These are phyloP conservation scores for Colletotrichum karsti DNA, from an alignment of 2,329 filamentous ascomycete genomes.

Conservation along the genomic window DNA sequence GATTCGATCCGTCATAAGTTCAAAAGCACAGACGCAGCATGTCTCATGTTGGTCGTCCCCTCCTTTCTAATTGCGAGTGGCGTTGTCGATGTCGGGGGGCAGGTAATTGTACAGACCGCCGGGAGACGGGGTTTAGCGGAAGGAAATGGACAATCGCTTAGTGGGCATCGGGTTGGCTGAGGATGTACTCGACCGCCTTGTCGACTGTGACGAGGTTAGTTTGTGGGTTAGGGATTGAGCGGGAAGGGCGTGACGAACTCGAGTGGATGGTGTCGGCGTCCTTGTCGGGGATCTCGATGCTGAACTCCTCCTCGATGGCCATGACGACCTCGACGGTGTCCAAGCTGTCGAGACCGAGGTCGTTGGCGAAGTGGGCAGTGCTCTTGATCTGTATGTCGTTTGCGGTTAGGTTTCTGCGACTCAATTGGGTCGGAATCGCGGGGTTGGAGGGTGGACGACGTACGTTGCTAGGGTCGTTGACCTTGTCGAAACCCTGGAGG, in stretches of 20 bases:
- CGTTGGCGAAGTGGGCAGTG: constrained; percentile 92
- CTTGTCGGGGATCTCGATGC: constrained; percentile 98
- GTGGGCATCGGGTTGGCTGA: constrained; percentile 90
- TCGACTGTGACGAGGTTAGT: constrained; percentile 68
- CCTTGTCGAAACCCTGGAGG: constrained; percentile 97
- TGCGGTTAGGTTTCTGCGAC: not conserved
- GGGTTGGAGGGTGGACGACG: constrained; percentile 34
- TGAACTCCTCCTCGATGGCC: constrained; percentile 95
- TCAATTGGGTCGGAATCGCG: not conserved
- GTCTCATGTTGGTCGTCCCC: constrained; percentile 2
- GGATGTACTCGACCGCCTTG: constrained; percentile 94
- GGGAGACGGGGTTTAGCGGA: constrained; percentile 24
- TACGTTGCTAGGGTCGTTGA: constrained; percentile 73
- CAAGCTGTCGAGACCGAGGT: constrained; percentile 95
- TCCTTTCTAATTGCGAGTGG: constrained; percentile 26
- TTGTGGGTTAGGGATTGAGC: not conserved
- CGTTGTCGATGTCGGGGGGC: constrained; percentile 18
- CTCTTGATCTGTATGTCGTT: constrained; percentile 74
- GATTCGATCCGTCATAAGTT: not conserved
- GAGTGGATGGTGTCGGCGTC: constrained; percentile 94
- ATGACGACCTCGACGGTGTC: constrained; percentile 99
- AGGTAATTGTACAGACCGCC: constrained; percentile 31
- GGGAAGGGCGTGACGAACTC: constrained; percentile 64
- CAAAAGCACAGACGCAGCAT: constrained; percentile 15
- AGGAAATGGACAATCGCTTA: constrained; percentile 40